phyloP scores from a whole-genome alignment of 2,329 filamentous ascomycete species.

The Leptographium lundbergii region DNA sequence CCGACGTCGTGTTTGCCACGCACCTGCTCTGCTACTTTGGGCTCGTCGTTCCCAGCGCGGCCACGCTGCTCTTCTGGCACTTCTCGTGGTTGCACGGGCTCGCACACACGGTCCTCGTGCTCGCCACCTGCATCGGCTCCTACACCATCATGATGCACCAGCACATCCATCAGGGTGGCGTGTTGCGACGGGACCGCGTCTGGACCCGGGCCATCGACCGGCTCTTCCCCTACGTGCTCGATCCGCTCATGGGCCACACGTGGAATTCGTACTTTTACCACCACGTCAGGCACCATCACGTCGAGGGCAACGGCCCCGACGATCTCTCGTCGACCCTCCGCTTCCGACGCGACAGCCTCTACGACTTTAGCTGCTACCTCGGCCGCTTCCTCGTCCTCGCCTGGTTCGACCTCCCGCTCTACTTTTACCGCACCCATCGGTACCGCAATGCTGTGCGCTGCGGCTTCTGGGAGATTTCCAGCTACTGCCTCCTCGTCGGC shows the following conservation, averaged over 20 bases:
- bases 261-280: constrained; percentile 82
- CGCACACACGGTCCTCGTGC: constrained; percentile 51
- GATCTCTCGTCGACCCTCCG: constrained; percentile 66
- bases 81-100: constrained; percentile 59
- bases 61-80: constrained; percentile 44
- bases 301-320: constrained; percentile 64
- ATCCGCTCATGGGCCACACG: constrained; percentile 70
- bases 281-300: constrained; percentile 76
- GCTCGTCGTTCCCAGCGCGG: constrained; percentile 57
- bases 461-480: constrained; percentile 47
- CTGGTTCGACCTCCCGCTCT: constrained; percentile 63
- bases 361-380: constrained; percentile 59
- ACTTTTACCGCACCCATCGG: constrained; percentile 57
- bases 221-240: constrained; percentile 58
- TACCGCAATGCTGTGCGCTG: constrained; percentile 38
- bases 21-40: constrained; percentile 61
- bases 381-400: constrained; percentile 60
- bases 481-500: constrained; percentile 38
- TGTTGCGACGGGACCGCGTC: constrained; percentile 41
- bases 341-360: constrained; percentile 58
- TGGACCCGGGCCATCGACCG: constrained; percentile 37
- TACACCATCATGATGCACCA: constrained; percentile 79
- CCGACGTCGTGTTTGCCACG: constrained; percentile 67
- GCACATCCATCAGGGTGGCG: constrained; percentile 66
- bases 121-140: constrained; percentile 51